Conservation (phyloP, 495 filamentous ascomycete species). For the Penicillium dipodomyicola region DNA sequence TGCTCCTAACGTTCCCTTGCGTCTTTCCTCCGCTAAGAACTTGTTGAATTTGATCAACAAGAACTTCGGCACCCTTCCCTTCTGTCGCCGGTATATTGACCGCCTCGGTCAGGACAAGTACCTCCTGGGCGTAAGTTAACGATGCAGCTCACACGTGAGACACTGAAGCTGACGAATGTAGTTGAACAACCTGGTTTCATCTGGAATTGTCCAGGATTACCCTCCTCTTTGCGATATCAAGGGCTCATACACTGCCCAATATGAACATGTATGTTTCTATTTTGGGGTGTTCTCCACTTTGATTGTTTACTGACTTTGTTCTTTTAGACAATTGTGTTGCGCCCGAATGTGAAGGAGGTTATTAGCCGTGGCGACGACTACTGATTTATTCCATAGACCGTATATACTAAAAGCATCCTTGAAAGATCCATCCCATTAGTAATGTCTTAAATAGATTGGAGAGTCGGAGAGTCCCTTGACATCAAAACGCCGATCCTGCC, state of each 20-base stretch:
- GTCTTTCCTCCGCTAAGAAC: conserved; percentile 74
- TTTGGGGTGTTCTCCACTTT: not conserved
- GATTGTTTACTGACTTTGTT: conserved; percentile 26
- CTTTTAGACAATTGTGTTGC: conserved; percentile 76
- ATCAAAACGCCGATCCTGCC: conserved; percentile 14
- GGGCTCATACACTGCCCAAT: conserved; percentile 93
- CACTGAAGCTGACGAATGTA: conserved; percentile 37
- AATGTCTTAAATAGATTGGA: not conserved
- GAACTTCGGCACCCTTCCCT: conserved; percentile 88
- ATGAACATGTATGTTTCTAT: conserved; percentile 69
- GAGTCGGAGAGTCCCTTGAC: not conserved
- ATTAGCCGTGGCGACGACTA: conserved; percentile 92
- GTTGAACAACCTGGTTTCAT: conserved; percentile 84
- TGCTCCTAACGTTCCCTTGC: conserved; percentile 63
- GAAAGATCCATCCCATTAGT: not conserved
- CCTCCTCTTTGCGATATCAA: conserved; percentile 88
- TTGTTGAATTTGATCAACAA: conserved; percentile 83
- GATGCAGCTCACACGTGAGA: not conserved
- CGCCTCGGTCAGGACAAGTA: conserved; percentile 86
- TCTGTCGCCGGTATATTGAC: conserved; percentile 82
- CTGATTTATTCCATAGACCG: conserved; percentile 37
- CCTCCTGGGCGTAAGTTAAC: conserved; percentile 66
- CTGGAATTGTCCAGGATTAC: conserved; percentile 85
- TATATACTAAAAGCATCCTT: conserved; percentile 12
- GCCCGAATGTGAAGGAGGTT: conserved; percentile 88